Evolutionary conservation across 352 stramenopile species (phyloP).

Genomic region (Pelagophyceae sp.): DNA sequence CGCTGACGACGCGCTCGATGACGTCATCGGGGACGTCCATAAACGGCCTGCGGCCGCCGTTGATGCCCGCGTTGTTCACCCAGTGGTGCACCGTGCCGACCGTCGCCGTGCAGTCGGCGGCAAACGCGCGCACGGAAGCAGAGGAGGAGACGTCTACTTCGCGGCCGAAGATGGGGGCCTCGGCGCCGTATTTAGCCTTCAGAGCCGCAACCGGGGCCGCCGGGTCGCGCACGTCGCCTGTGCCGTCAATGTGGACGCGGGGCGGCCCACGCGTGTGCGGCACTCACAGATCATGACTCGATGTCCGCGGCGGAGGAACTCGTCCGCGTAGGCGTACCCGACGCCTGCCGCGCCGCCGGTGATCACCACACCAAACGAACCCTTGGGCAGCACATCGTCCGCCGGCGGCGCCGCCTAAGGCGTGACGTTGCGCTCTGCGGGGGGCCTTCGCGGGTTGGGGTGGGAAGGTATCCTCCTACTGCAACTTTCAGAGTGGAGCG

Average conservation of each 20-base stretch:
- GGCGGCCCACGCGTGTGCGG: no score
- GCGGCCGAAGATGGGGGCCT: slow-evolving; percentile 47
- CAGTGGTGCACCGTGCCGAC: slow-evolving; percentile 57
- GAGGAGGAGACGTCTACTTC: slow-evolving; percentile 56
- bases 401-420: no score
- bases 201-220: slow-evolving; percentile 43
- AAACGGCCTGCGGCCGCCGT: slow-evolving; percentile 52
- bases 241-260: no score
- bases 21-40: slow-evolving; percentile 47
- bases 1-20: slow-evolving; percentile 57
- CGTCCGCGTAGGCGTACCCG: slow-evolving; percentile 59
- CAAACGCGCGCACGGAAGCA: slow-evolving; percentile 42
- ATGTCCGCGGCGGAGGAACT: slow-evolving; percentile 59
- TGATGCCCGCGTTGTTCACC: slow-evolving; percentile 64
- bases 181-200: slow-evolving; percentile 40
- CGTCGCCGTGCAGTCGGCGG: slow-evolving; percentile 50
- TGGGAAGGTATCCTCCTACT: no score
- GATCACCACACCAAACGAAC: slow-evolving; percentile 48
- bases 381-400: no score
- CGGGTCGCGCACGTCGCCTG: slow-evolving; percentile 55
- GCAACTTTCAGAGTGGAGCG: no score
- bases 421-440: no score
- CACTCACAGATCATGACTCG: slow-evolving; percentile 62
- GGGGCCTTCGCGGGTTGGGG: no score
- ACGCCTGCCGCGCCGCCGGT: slow-evolving; percentile 53